phyloP scores from a whole-genome alignment of 768 basidiomycete genomes.

The Gymnopilus dilepis region DNA sequence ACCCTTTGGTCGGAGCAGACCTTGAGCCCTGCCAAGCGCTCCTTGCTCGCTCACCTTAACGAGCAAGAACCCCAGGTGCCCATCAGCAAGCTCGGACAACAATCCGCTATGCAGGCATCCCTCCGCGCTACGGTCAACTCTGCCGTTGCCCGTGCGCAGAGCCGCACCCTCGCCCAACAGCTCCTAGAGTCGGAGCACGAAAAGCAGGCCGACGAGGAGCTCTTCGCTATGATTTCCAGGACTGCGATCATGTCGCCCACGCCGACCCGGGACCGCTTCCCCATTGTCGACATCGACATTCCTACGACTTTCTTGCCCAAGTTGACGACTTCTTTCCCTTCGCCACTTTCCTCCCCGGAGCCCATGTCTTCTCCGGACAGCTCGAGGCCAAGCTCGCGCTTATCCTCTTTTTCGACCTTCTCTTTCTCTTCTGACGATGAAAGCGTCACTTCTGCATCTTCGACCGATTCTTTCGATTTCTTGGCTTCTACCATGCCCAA shows the following conservation, averaged over 20 bases:
- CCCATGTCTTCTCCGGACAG: conserved; percentile 25
- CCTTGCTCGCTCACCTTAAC: conserved; percentile 22
- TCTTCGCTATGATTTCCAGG: conserved; percentile 42
- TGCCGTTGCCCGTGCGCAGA: conserved; percentile 24
- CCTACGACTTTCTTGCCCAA: conserved; percentile 15
- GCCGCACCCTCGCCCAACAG: conserved; percentile 40
- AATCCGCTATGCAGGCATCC: conserved; percentile 21
- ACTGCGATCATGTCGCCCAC: conserved; percentile 39
- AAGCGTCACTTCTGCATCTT: conserved; percentile 39
- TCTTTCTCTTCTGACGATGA: conserved; percentile 37
- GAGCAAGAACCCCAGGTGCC: conserved; percentile 29
- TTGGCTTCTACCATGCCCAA: conserved; percentile 22
- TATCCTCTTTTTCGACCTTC: conserved; percentile 37
- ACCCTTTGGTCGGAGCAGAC: conserved; percentile 34
- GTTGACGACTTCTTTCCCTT: conserved; percentile 20
- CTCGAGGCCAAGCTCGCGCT: conserved; percentile 48
- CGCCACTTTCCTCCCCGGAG: conserved; percentile 29
- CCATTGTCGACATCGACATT: conserved; percentile 21
- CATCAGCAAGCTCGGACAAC: conserved; percentile 34
- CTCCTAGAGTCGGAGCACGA: conserved; percentile 37
- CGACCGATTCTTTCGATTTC: conserved; percentile 31
- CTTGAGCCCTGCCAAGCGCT: conserved; percentile 22
- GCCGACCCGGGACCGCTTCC: conserved; percentile 38
- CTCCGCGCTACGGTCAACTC: conserved; percentile 27
- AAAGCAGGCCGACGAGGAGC: conserved; percentile 41